Base-by-base conservation (phyloP, 805 yeast genomes). In the Pachysolen tannophilus region DNA sequence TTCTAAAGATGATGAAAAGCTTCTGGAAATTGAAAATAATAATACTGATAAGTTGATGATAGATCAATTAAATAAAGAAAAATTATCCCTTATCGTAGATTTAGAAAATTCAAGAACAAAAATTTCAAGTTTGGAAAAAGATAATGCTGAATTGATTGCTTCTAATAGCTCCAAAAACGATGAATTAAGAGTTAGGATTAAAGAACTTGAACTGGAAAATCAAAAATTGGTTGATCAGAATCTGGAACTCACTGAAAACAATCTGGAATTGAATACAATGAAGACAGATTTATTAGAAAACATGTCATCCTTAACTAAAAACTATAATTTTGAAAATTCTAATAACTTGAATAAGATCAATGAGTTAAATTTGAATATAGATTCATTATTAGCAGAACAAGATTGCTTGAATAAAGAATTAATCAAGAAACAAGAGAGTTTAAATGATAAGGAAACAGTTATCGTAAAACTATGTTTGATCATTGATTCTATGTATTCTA, bases 221-320 rank as follows among this genome's bases (percentile, higher is more conserved):
- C 57, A 53, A 26, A 40, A 27, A 23, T 40, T 48, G 7, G 28
- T 40, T 9, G 19, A 30, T 16, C 26, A 35, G 17, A 29, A 47
- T 16, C 24, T 34, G 8, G 35, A 41, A 15, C 39, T 42, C 41
- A 39, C 44, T 35, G 28, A 34, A 6, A 43, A 42, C 18, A 39
- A 40, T 26, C 39, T 44, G 33, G 55, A 58, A 34, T 41, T 63
- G 37, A 52, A 48, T 33, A 39, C 49, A 5, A 66, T 76, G 64
- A 82, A 81, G 48, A 62, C 67, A 20, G 87, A 82, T 44, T 55
- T 84, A 16, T 53, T 79, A 10, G 82, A 78, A 14, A 82, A 80
- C 47, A 67, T 83, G 75, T 60, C 81, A 1, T 68, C 77, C 21
- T 70, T 80, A 43, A 87, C 82, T 44, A 50, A 50, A 8, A 87